These are phyloP conservation scores for Penicillium sp. DNA, from an alignment of 2,329 filamentous ascomycete genomes.

Conservation along the genomic window DNA sequence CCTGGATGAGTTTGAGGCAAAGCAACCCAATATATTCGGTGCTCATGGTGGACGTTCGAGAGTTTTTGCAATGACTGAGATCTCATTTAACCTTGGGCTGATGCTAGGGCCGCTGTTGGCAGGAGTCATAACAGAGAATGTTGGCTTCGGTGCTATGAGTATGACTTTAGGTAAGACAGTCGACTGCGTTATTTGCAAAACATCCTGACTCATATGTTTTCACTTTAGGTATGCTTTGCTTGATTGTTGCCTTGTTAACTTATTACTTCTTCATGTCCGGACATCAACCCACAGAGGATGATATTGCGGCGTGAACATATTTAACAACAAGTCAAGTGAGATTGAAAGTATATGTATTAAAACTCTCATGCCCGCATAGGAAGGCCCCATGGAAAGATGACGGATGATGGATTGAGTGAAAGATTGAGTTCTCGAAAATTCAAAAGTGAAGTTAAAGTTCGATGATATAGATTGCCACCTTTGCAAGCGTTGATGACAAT, in stretches of 20 bases:
- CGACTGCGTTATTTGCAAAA: background rate
- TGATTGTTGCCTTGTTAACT: background rate
- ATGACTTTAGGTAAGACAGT: background rate
- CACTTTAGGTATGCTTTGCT: background rate
- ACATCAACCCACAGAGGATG: background rate
- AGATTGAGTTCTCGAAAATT: background rate
- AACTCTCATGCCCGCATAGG: too few species aligned
- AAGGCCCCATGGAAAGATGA: background rate
- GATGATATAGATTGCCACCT: background rate
- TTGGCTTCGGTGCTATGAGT: constrained; percentile 1
- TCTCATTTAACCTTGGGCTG: constrained; percentile 24
- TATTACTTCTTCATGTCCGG: background rate
- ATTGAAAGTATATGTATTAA: too few species aligned
- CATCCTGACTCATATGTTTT: background rate
- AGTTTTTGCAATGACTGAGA: constrained; percentile 20
- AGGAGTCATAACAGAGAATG: constrained; percentile 10
- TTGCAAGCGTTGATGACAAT: background rate
- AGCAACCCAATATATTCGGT: constrained; percentile 27
- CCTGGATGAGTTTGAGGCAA: constrained; percentile 16
- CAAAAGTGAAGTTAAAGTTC: background rate
- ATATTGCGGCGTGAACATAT: background rate
- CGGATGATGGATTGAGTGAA: background rate
- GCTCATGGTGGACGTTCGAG: constrained; percentile 25
- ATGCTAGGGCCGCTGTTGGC: constrained; percentile 24
- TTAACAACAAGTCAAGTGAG: too few species aligned